Conservation (phyloP, 2,329 filamentous ascomycete genomes). For the Geosmithia flava region DNA sequence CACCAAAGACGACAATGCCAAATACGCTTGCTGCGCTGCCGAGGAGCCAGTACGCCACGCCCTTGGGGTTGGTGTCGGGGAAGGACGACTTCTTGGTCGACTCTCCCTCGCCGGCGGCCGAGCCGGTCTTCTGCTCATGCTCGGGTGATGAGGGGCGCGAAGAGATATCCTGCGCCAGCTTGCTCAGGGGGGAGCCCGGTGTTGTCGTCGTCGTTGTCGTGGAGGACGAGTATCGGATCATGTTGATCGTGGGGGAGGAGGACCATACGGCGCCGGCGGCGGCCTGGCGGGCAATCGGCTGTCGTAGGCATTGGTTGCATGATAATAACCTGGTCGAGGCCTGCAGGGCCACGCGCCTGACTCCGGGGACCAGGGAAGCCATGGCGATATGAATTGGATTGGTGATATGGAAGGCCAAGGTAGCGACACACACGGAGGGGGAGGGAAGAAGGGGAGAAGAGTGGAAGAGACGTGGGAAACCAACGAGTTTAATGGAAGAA, state of each 20-base stretch:
- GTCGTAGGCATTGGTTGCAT: conserved; percentile 36
- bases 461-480: neutral
- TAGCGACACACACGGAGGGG: no score
- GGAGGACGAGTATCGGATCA: conserved; percentile 24
- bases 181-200: conserved; percentile 13
- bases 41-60: conserved; percentile 84
- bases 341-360: conserved; percentile 26
- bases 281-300: conserved; percentile 2
- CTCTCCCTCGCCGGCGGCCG: conserved; percentile 8
- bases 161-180: conserved; percentile 11
- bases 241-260: conserved; percentile 25
- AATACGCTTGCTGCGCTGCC: conserved; percentile 89
- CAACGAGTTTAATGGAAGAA: neutral
- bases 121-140: neutral
- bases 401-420: neutral
- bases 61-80: conserved; percentile 56
- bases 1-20: conserved; percentile 91
- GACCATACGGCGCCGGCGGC: conserved; percentile 2
- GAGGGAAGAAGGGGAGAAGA: neutral
- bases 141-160: neutral
- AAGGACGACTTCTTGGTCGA: conserved; percentile 14
- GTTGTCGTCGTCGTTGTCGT: conserved; percentile 1
- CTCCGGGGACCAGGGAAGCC: conserved; percentile 27
- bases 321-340: conserved; percentile 25
- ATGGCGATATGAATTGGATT: conserved; percentile 12